Conservation (phyloP, 1,284 basidiomycete genomes). For the Microbotryomycetes sp. region DNA sequence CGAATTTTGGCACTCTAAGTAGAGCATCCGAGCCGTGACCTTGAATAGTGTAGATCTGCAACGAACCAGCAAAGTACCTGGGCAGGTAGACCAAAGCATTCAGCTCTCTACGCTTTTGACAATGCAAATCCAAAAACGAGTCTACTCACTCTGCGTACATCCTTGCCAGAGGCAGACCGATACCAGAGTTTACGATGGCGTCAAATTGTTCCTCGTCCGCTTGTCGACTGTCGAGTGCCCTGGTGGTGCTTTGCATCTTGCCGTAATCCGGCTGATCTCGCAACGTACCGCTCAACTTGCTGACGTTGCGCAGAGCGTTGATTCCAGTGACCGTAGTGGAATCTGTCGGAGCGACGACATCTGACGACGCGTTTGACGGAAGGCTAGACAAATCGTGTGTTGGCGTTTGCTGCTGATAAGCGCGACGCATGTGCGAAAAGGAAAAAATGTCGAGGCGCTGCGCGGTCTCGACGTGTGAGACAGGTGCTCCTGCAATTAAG, state of each 20-base stretch:
- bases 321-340: neutral
- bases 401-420: conserved; percentile 26
- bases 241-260: neutral
- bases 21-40: conserved; percentile 31
- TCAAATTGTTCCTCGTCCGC: conserved; percentile 19
- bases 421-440: conserved; percentile 27
- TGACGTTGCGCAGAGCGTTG: conserved; percentile 1
- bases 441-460: conserved; percentile 32
- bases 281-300: conserved; percentile 7
- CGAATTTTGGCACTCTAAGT: conserved; percentile 28
- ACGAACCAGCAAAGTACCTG: conserved; percentile 28
- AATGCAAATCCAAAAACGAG: neutral
- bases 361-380: neutral
- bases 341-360: neutral
- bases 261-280: neutral
- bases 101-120: neutral
- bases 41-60: conserved; percentile 28
- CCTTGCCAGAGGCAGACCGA: conserved; percentile 31
- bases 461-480: conserved; percentile 3
- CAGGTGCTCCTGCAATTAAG: conserved; percentile 8
- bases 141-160: conserved; percentile 32
- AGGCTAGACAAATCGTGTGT: neutral
- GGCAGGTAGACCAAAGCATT: neutral
- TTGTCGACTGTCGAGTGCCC: neutral
- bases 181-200: conserved; percentile 26